Evolutionary conservation across 2,329 filamentous ascomycete genomes (phyloP), one percentile per base, ranked within the genome.

Genomic region (Pestalotiopsis fici): DNA sequence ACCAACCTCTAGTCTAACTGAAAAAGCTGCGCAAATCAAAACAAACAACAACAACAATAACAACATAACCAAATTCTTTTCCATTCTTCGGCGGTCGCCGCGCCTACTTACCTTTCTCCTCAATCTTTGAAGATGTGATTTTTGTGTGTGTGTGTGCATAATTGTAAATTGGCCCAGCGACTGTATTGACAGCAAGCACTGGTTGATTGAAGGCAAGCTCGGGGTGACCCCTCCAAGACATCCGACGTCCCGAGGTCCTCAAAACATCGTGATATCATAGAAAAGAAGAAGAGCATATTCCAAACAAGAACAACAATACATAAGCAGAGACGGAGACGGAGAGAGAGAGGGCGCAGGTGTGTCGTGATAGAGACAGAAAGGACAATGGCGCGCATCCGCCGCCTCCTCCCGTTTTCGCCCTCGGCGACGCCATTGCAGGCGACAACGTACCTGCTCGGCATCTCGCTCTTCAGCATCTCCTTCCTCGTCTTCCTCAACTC

Each of bases 401-500:
- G 83, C 66, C 78, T 83, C 69, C 80, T 89, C 65, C 89, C 89
- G 31, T 91, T 91, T 79, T 83, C 87, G 69, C 78, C 83, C 25
- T 83, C 86, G 57, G 88, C 87, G n/a, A 90, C 89, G 13, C 80
- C 84, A 4, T 77, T 87, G 23, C 89, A 91, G 75, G 89, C 88
- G n/a, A 78, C 87, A 67, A 92, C 93, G 35, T 97, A 97, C 78
- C 88, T 97, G 43, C 86, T 94, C 71, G 91, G 91, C 76, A 92
- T 96, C 75, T 93, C 92, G 69, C 89, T 97, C 73, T 95, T 95
- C 83, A 93, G 90, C 79, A 96, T 97, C 75, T 91, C 92, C 65
- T 96, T 96, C 82, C 91, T 97, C 71, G 93, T 97, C 74, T 97
- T 97, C 81, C 87, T 97, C 70, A 96, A 96, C 83, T 92, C 90